Evolutionary conservation across 164 flowering plant species (phyloP).

Genomic region (Nymphaea thermarum): DNA sequence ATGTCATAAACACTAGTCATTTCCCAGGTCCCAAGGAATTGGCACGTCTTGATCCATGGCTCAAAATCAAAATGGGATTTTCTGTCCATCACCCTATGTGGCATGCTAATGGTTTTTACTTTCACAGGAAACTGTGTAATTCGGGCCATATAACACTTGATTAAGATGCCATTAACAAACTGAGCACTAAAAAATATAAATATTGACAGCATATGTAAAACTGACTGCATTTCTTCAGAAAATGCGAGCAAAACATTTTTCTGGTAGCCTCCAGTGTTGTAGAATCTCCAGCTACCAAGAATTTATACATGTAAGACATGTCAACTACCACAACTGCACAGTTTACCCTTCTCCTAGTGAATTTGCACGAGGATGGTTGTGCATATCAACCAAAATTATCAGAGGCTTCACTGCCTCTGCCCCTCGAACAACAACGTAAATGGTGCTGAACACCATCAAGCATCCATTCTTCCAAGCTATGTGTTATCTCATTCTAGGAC

Average conservation of each 20-base stretch:
- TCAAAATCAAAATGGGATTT: constrained; percentile 58
- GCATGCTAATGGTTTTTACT: too few relatives aligned
- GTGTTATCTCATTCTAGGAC: constrained; percentile 18
- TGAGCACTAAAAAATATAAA: too few relatives aligned
- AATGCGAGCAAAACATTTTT: constrained; percentile 38
- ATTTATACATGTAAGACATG: too few relatives aligned
- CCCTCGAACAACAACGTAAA: constrained; percentile 42
- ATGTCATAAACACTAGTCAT: too few relatives aligned
- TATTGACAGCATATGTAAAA: too few relatives aligned
- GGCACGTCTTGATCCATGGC: constrained; percentile 32
- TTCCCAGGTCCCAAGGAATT: constrained; percentile 11
- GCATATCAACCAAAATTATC: neutral
- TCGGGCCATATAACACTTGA: too few relatives aligned
- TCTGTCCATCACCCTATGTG: too few relatives aligned
- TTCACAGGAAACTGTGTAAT: too few relatives aligned
- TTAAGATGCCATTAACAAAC: too few relatives aligned
- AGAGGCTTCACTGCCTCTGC: constrained; percentile 20
- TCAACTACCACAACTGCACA: constrained; percentile 57
- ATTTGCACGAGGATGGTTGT: constrained; percentile 24
- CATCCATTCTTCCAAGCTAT: constrained; percentile 43
- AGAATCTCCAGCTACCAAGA: constrained; percentile 29
- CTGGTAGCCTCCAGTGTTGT: constrained; percentile 41
- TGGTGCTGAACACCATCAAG: constrained; percentile 53
- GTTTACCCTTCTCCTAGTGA: constrained; percentile 35
- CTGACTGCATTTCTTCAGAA: constrained; percentile 50